Evolutionary conservation across 768 basidiomycete genomes (phyloP), one percentile per base, ranked within the genome.

Genomic region (Agaricus bisporus): DNA sequence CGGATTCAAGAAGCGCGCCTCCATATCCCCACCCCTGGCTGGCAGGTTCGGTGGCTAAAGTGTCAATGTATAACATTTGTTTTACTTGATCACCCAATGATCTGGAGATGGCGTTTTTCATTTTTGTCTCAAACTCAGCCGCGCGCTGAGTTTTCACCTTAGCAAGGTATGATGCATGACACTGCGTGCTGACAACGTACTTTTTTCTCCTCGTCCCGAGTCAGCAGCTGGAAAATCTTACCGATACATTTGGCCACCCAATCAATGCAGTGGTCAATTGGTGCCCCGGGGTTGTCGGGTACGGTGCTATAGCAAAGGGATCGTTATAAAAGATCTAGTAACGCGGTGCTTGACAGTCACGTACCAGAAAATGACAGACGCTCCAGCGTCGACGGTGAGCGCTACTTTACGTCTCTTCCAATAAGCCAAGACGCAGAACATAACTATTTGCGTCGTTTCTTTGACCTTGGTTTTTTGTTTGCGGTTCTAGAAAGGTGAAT

Each of bases 21-120:
- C 60, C 64, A 38, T 61, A 61, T 14, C 63, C 63, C 44, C 49
- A 60, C 15, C 60, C 60, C 44, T 61, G 63, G 37, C 57, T 60
- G 8, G 10, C 44, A 9, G 62, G 61, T 36, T 61, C 60, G 3
- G 60, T 61, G 18, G 57, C 59, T 9, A 64, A 45, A 5, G 64
- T 51, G 39, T 60, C 56, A 22, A 64, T 54, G 20, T 50, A 55
- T 8, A 64, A 41, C 62, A 64, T 66, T 7, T 58, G 58, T 9
- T 60, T 57, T n/a, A 50, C 42, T 18, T 57, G 54, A 39, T 58
- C 56, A 25, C 61, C 63, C 28, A 66, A 49, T 22, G 55, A 47
- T 8, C 52, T 47, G 14, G 47, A 26, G 11, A 66, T 41, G 22
- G 56, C 62, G 25, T 49, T 47, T 5, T 41, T 32, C 1, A 49